Percentiles rank a stretch among this genome's conserved stretches.
Evolutionary conservation across 495 filamentous ascomycete genomes (phyloP).

Genomic region (Aspergillus nanangensis): DNA sequence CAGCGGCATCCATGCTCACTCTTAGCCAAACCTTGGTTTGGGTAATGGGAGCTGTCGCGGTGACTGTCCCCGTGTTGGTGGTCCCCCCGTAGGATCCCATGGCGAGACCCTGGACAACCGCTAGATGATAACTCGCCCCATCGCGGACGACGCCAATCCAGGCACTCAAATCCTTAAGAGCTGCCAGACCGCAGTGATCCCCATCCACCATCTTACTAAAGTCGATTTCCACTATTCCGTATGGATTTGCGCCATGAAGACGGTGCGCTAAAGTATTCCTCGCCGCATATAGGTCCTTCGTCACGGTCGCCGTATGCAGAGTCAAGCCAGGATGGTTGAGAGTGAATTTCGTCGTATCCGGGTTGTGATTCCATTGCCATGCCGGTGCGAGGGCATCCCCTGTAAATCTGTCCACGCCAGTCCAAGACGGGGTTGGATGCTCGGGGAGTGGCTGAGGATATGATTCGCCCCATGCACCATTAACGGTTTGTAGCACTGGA

Average conservation of each 20-base stretch:
- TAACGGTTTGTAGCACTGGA: slow-evolving; percentile 32
- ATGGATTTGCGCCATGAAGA: slow-evolving; percentile 39
- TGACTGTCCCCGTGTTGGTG: slow-evolving; percentile 27
- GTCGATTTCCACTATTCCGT: slow-evolving; percentile 43
- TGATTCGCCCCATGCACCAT: slow-evolving; percentile 37
- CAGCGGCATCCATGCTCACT: slow-evolving; percentile 35
- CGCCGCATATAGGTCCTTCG: slow-evolving; percentile 46
- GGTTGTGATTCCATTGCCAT: slow-evolving; percentile 62
- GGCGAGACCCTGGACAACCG: slow-evolving; percentile 14
- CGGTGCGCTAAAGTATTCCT: slow-evolving; percentile 54
- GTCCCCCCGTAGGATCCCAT: slow-evolving; percentile 35
- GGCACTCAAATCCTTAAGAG: slow-evolving; percentile 46
- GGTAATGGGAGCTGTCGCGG: slow-evolving; percentile 19
- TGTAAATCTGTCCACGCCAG: slow-evolving; percentile 40
- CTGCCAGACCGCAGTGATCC: slow-evolving; percentile 44
- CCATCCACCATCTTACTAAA: slow-evolving; percentile 44
- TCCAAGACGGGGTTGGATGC: background rate
- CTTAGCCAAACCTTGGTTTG: slow-evolving; percentile 31
- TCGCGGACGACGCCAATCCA: slow-evolving; percentile 45
- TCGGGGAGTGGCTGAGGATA: slow-evolving; percentile 33
- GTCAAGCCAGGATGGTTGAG: slow-evolving; percentile 28
- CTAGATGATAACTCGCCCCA: slow-evolving; percentile 15
- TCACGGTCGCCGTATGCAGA: slow-evolving; percentile 45
- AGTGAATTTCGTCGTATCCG: slow-evolving; percentile 31
- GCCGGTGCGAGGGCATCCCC: slow-evolving; percentile 29